phyloP scores from a whole-genome alignment of 2,329 filamentous ascomycete genomes.

The Gremmenia infestans region DNA sequence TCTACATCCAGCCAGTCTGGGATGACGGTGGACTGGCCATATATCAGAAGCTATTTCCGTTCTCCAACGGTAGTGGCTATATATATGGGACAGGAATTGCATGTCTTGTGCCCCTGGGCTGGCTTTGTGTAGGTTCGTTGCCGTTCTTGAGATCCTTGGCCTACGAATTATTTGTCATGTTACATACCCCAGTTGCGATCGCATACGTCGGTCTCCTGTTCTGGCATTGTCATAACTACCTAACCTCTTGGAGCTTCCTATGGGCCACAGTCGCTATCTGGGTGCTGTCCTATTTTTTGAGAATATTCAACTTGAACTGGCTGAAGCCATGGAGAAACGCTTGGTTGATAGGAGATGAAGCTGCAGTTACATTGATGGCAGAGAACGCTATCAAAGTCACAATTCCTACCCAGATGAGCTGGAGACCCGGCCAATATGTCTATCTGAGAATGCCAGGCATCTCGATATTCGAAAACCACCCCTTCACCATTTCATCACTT shows the following conservation, averaged over 20 bases:
- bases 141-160: constrained; percentile 69
- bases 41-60: constrained; percentile 57
- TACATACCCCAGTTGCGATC: constrained; percentile 78
- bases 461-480: constrained; percentile 86
- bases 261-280: constrained; percentile 78
- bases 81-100: constrained; percentile 85
- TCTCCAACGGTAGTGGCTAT: constrained; percentile 58
- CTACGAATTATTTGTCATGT: constrained; percentile 79
- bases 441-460: constrained; percentile 93
- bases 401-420: constrained; percentile 85
- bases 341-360: constrained; percentile 87
- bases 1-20: constrained; percentile 85
- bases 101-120: constrained; percentile 72
- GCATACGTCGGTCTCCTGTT: constrained; percentile 81
- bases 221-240: constrained; percentile 93
- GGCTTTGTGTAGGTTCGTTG: constrained; percentile 81
- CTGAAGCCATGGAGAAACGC: constrained; percentile 71
- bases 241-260: constrained; percentile 86
- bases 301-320: constrained; percentile 89
- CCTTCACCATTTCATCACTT: constrained; percentile 89
- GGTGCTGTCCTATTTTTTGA: constrained; percentile 65
- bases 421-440: constrained; percentile 91
- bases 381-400: constrained; percentile 96
- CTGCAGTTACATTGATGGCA: constrained; percentile 80
- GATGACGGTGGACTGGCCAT: constrained; percentile 68